Percentiles rank a stretch among this genome's conserved stretches.
Evolutionary conservation across 805 yeast species (phyloP).

Genomic region (Candida morakotiae): DNA sequence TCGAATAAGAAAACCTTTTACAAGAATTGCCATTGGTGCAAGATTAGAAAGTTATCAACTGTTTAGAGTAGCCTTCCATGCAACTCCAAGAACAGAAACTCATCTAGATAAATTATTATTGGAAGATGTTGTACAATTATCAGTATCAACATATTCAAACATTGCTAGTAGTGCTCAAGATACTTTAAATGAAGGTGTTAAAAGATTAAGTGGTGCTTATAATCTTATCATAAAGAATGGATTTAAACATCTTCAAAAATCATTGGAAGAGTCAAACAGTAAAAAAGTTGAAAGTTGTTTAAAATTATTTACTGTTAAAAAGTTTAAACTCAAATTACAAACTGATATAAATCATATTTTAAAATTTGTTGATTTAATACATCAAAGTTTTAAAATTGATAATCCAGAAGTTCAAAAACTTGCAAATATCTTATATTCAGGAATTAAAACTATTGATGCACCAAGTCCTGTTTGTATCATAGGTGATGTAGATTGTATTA

Average conservation of each 20-base stretch:
- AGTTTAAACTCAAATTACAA: slow-evolving; percentile 54
- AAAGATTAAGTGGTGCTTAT: slow-evolving; percentile 65
- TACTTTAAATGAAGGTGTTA: slow-evolving; percentile 64
- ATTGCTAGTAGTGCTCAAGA: slow-evolving; percentile 69
- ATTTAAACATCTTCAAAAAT: slow-evolving; percentile 45
- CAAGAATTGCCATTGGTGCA: slow-evolving; percentile 74
- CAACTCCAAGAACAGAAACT: slow-evolving; percentile 70
- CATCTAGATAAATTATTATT: slow-evolving; percentile 59
- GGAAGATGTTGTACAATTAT: slow-evolving; percentile 57
- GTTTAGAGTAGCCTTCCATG: slow-evolving; percentile 65
- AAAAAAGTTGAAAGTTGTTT: slow-evolving; percentile 64
- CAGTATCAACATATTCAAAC: slow-evolving; percentile 67
- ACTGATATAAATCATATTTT: slow-evolving; percentile 53
- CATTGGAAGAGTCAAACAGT: slow-evolving; percentile 45
- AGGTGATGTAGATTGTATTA: slow-evolving; percentile 44
- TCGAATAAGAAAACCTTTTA: slow-evolving; percentile 62
- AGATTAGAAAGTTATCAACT: slow-evolving; percentile 71
- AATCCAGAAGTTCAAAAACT: slow-evolving; percentile 48
- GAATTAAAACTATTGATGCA: slow-evolving; percentile 23
- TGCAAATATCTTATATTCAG: slow-evolving; percentile 50
- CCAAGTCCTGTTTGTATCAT: slow-evolving; percentile 47
- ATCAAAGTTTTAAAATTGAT: slow-evolving; percentile 53
- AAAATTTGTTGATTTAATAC: slow-evolving; percentile 44
- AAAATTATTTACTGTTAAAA: slow-evolving; percentile 50
- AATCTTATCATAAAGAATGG: slow-evolving; percentile 48